Base-by-base conservation (phyloP, 2,329 filamentous ascomycete species). In the Pseudopyricularia cyperi region DNA sequence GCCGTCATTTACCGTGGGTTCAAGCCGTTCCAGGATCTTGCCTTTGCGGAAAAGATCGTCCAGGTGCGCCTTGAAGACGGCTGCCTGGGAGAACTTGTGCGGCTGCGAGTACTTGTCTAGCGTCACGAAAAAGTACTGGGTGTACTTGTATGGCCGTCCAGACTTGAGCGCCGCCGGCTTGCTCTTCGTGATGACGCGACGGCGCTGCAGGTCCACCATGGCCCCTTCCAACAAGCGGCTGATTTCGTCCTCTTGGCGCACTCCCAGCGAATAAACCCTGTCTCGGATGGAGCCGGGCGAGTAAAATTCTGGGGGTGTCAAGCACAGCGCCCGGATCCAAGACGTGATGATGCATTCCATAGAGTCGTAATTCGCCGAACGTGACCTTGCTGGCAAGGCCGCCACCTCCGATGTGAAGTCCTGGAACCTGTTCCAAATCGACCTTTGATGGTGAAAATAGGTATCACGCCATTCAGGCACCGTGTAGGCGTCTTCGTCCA, bases 121-220 rank as follows among this genome's bases (percentile, higher is more conserved):
- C 7, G 72, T 67, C 32, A 73, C 71, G 7, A 73, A 67, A 56
- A 83, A 81, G 28, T 73, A 70, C 55, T 81, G 76, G 51, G 79
- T 79, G 33, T 87, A 73, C 39, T 77, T 72, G 63, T 81, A 88
- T 11, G 80, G 79, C 9, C 79, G 73, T 0, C 81, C 82, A 2
- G 74, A 74, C 30, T 69, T 65, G n/a, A 77, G 66, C 1, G 74
- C 72, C 28, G 79, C 76, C 17, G 76, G 72, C 56, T 80, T 83
- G 51, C 74, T 77, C 57, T 77, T 76, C 58, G 78, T 77, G 34
- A 80, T 75, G 26, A 89, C 66, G 50, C 72, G 72, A 37, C 73
- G 68, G 7, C 65, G 62, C 32, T 74, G 73, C 14, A 82, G 67
- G 37, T 71, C 65, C 44, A 68, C 65, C 46, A 80, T 71, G 0